A percentile compares a stretch with the other conserved stretches of the same genome.
phyloP scores from a whole-genome alignment of 2,329 filamentous ascomycete species.

The Metarhizium album region DNA sequence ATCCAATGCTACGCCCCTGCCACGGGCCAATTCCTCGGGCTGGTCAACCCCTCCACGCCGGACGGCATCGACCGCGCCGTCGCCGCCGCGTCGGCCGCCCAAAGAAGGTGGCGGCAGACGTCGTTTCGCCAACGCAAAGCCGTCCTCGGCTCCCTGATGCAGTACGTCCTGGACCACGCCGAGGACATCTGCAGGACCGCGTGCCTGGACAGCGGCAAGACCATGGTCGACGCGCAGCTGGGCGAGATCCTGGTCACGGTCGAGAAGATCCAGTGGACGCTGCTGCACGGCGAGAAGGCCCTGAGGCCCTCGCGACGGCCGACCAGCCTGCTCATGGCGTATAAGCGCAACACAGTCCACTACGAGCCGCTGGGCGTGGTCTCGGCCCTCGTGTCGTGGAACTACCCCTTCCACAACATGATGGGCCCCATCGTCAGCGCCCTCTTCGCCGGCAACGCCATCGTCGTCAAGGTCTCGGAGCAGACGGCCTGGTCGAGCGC shows the following conservation, averaged over 20 bases:
- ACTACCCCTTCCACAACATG: slow-evolving; percentile 93
- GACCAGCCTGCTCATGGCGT: slow-evolving; percentile 87
- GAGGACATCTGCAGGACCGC: slow-evolving; percentile 76
- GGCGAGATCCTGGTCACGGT: slow-evolving; percentile 90
- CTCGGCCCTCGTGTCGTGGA: slow-evolving; percentile 90
- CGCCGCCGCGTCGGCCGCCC: slow-evolving; percentile 61
- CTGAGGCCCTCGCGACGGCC: slow-evolving; percentile 62
- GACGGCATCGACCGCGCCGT: slow-evolving; percentile 73
- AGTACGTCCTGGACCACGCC: slow-evolving; percentile 79
- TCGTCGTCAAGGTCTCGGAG: slow-evolving; percentile 90
- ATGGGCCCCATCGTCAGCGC: slow-evolving; percentile 83
- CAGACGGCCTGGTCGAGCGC: slow-evolving; percentile 85
- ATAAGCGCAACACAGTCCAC: slow-evolving; percentile 81
- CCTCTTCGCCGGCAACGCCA: slow-evolving; percentile 82
- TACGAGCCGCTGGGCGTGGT: slow-evolving; percentile 94
- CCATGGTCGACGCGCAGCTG: slow-evolving; percentile 84
- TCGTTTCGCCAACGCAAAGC: slow-evolving; percentile 66
- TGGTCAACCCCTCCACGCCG: slow-evolving; percentile 64
- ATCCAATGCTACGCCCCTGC: slow-evolving; percentile 86
- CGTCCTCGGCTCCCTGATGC: slow-evolving; percentile 72
- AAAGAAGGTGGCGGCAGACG: slow-evolving; percentile 66
- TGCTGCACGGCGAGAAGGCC: slow-evolving; percentile 78
- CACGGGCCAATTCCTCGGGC: slow-evolving; percentile 72
- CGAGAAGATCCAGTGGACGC: slow-evolving; percentile 92
- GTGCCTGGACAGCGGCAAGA: slow-evolving; percentile 91